These are phyloP conservation scores for Lasiosphaeriaceae sp. DNA, from an alignment of 495 filamentous ascomycete genomes.

Conservation along the genomic window DNA sequence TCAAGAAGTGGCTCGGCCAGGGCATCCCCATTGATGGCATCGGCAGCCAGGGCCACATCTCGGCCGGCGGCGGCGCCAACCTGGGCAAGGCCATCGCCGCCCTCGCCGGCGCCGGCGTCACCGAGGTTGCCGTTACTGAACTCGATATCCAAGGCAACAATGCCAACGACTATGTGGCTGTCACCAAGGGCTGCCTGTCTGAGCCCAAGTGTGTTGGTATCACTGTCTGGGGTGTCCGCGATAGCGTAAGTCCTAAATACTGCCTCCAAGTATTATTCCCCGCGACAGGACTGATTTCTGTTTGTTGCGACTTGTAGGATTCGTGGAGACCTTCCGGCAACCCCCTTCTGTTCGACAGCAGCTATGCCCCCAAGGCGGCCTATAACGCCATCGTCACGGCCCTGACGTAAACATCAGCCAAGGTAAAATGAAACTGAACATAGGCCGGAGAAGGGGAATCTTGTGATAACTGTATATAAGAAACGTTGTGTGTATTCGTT, in stretches of 20 bases:
- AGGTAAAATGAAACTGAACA: too few relatives aligned
- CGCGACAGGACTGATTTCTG: neutral
- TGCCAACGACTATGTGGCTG: slow-evolving; percentile 57
- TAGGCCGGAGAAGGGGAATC: too few relatives aligned
- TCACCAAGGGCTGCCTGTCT: slow-evolving; percentile 61
- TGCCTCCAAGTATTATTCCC: neutral
- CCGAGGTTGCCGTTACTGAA: slow-evolving; percentile 61
- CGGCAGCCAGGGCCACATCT: slow-evolving; percentile 61
- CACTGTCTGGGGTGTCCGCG: slow-evolving; percentile 73
- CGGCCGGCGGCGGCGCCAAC: slow-evolving; percentile 40
- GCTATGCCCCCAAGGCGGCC: slow-evolving; percentile 59
- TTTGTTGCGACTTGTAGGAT: slow-evolving; percentile 32
- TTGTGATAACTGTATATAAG: too few relatives aligned
- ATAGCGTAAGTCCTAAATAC: slow-evolving; percentile 43
- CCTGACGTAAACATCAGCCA: slow-evolving; percentile 29
- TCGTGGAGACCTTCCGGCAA: slow-evolving; percentile 60
- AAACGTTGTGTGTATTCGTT: too few relatives aligned
- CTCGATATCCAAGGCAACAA: slow-evolving; percentile 60
- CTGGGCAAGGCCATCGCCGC: slow-evolving; percentile 51
- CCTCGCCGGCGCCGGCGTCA: slow-evolving; percentile 48
- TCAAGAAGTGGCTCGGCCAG: slow-evolving; percentile 60
- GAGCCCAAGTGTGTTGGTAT: slow-evolving; percentile 67
- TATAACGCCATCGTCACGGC: slow-evolving; percentile 58
- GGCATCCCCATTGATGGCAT: slow-evolving; percentile 75
- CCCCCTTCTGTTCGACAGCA: slow-evolving; percentile 62